Evolutionary conservation across 148 eudicot species (phyloP), one percentile per base, ranked within the genome.

Genomic region (Chenopodium berlandieri): DNA sequence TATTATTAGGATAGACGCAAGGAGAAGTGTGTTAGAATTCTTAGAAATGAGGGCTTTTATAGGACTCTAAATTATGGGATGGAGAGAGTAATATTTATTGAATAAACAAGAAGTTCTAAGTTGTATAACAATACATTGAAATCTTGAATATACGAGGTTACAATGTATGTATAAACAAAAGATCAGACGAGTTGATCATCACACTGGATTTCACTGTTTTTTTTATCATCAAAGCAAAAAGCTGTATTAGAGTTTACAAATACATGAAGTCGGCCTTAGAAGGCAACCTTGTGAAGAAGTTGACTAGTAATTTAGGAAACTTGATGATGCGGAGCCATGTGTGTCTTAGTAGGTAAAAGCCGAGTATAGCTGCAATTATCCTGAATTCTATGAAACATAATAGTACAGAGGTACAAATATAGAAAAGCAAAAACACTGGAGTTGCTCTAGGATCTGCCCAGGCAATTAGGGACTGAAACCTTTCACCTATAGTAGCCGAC

Each of bases 401-500:
- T 19, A 87, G 80, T 14, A 85, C 68, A 6, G 89, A 87, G 40
- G 88, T 82, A 81, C 87, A 50, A 75, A 87, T 79, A 79, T 88
- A 89, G 84, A 17, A 83, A 34, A 11, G 86, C 88, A 22, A 76
- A 63, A 87, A 89, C 44, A 89, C 30, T 64, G 86, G 86, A 23
- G 88, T 79, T 3, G 87, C 87, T 72, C 88, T 79, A 9, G 89
- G 91, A 46, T 87, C 91, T 25, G 85, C 65, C 91, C 91, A 89
- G 73, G 79, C 87, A 17, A 83, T 32, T n/a, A 89, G 81, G 4
- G 85, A 81, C 12, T 83, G 86, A 20, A 89, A 67, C 56, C 89
- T 85, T 78, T 89, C 91, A 37, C 83, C 87, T 63, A 85, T 84
- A 27, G 85, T 79, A 3, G 91, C 89, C 87, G 82, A 75, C 78